Percentiles rank a stretch among this genome's conserved stretches.
phyloP scores from a whole-genome alignment of 306 rosid genomes.

The Glycine soja region DNA sequence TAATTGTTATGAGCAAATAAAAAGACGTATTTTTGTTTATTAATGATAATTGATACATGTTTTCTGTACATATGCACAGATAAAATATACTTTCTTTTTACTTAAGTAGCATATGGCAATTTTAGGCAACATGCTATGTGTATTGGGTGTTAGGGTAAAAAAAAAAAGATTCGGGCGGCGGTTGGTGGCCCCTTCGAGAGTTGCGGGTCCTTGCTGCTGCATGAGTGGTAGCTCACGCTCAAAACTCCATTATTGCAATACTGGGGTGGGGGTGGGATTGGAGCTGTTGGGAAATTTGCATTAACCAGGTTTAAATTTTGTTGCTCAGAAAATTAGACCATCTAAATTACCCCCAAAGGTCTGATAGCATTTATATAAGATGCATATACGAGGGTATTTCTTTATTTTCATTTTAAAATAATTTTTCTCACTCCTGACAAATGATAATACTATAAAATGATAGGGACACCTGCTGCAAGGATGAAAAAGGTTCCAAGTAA shows the following conservation, averaged over 20 bases:
- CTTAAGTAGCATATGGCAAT: conserved; percentile 12
- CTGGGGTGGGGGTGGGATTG: not conserved
- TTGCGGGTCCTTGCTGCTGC: no score
- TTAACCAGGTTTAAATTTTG: not conserved
- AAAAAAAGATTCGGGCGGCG: not conserved
- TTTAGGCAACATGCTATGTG: not conserved
- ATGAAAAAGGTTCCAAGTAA: conserved; percentile 95
- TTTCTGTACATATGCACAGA: not conserved
- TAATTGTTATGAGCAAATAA: conserved; percentile 6
- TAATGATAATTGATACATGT: not conserved
- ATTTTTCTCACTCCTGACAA: not conserved
- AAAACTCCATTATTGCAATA: not conserved
- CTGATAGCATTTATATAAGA: conserved; percentile 5
- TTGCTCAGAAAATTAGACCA: conserved; percentile 15
- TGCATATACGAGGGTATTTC: not conserved
- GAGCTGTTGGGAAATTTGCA: conserved; percentile 15
- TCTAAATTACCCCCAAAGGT: not conserved
- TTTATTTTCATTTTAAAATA: conserved; percentile 34
- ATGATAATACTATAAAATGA: conserved; percentile 35
- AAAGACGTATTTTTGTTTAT: not conserved
- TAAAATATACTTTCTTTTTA: conserved; percentile 3
- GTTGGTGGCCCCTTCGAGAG: no score
- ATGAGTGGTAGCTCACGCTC: no score
- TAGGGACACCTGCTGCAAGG: conserved; percentile 99
- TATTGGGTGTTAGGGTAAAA: not conserved